A percentile compares a stretch with the other conserved stretches of the same genome.
Conservation (phyloP, 2,329 filamentous ascomycete species). For the Colletotrichum musicola region DNA sequence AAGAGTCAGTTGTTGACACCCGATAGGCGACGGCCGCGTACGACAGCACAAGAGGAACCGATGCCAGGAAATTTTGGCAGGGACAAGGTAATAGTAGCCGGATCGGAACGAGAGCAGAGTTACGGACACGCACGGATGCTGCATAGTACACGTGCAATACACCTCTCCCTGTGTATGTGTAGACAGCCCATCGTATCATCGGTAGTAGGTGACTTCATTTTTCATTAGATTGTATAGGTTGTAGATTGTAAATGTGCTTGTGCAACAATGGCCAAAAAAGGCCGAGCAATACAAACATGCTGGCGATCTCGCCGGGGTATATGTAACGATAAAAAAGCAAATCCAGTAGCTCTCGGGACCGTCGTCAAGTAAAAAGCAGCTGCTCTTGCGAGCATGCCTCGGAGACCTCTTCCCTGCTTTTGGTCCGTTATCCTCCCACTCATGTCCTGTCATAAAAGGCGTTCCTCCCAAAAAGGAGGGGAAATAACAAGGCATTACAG, state of each 20-base stretch:
- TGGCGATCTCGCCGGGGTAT: conserved; percentile 41
- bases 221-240: neutral
- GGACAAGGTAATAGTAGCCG: neutral
- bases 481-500: conserved; percentile 20
- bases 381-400: neutral
- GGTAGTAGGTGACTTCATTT: neutral
- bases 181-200: too few species aligned
- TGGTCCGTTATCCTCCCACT: conserved; percentile 10
- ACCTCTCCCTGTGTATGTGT: too few species aligned
- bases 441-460: conserved; percentile 40
- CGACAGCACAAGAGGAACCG: too few species aligned
- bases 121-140: neutral
- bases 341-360: conserved; percentile 24
- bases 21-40: too few species aligned
- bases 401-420: conserved; percentile 6
- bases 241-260: too few species aligned
- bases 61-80: conserved; percentile 1
- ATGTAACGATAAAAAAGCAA: conserved; percentile 30
- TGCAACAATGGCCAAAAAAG: conserved; percentile 1
- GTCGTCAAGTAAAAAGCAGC: conserved; percentile 2
- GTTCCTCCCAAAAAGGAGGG: conserved; percentile 20
- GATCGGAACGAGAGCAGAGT: neutral
- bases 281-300: conserved; percentile 21
- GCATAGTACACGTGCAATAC: neutral
- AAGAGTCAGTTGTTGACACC: conserved; percentile 17